Percentiles rank a stretch among this genome's conserved stretches.
Conservation (phyloP, 139 green algal species). For the Haematococcus sp. region DNA sequence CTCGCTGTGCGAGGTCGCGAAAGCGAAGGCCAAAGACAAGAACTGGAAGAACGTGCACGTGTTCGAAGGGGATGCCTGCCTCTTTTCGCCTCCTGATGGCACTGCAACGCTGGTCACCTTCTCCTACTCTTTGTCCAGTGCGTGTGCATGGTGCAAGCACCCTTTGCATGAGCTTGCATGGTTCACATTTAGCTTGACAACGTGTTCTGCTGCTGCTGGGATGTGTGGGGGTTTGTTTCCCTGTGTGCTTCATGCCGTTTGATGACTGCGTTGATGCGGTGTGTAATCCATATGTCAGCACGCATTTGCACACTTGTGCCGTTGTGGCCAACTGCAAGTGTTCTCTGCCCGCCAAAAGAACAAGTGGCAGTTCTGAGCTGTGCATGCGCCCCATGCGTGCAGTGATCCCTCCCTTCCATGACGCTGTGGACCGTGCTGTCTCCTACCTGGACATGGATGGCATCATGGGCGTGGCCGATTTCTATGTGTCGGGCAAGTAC, state of each 20-base stretch:
- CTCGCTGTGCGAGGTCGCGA: slow-evolving; percentile 83
- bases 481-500: slow-evolving; percentile 89
- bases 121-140: slow-evolving; percentile 95
- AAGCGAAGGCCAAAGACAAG: slow-evolving; percentile 73
- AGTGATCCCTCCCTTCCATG: slow-evolving; percentile 98
- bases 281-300: too few relatives aligned
- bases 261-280: too few relatives aligned
- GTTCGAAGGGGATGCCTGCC: slow-evolving; percentile 90
- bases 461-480: slow-evolving; percentile 91
- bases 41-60: slow-evolving; percentile 94
- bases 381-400: slow-evolving; percentile 20
- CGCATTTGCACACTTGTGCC: too few relatives aligned
- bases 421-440: slow-evolving; percentile 83
- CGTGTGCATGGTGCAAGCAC: slow-evolving; percentile 8
- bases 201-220: too few relatives aligned
- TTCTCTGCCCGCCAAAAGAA: too few relatives aligned
- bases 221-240: too few relatives aligned
- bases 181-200: too few relatives aligned
- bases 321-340: too few relatives aligned
- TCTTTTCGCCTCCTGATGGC: slow-evolving; percentile 66
- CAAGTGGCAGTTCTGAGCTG: too few relatives aligned
- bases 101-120: slow-evolving; percentile 92
- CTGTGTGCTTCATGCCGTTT: too few relatives aligned
- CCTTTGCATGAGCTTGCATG: neutral
- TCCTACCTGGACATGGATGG: slow-evolving; percentile 78